A percentile compares a stretch with the other conserved stretches of the same genome.
These are phyloP conservation scores for Cinnamomum chago DNA, from an alignment of 164 flowering plant genomes.

Conservation along the genomic window DNA sequence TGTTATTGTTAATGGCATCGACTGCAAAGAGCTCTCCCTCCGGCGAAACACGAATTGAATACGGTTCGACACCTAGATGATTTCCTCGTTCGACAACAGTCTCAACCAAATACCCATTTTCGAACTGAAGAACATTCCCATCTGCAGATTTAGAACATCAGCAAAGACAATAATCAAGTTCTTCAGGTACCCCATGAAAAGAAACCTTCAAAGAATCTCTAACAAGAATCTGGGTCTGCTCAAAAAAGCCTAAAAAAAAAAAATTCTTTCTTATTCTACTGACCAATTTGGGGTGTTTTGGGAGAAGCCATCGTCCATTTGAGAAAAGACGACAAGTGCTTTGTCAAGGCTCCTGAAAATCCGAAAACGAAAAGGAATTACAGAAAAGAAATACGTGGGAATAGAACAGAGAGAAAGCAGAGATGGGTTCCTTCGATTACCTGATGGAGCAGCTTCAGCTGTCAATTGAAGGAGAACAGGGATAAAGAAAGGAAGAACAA, in stretches of 20 bases:
- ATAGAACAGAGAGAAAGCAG: background rate
- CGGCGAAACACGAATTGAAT: conserved; percentile 68
- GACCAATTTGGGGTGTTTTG: conserved; percentile 66
- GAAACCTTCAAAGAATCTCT: conserved; percentile 4
- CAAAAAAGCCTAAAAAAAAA: background rate
- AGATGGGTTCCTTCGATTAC: conserved; percentile 18
- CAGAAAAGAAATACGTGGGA: background rate
- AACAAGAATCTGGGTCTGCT: conserved; percentile 14
- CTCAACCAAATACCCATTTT: conserved; percentile 90
- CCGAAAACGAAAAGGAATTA: background rate
- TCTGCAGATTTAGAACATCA: conserved; percentile 35
- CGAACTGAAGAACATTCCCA: conserved; percentile 80
- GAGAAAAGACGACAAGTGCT: conserved; percentile 65
- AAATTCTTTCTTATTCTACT: background rate
- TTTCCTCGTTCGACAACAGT: conserved; percentile 83
- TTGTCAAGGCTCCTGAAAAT: conserved; percentile 62
- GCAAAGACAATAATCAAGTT: background rate
- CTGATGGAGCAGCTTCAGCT: conserved; percentile 78
- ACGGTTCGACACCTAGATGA: conserved; percentile 86
- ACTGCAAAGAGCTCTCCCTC: conserved; percentile 96
- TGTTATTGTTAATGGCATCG: conserved; percentile 79
- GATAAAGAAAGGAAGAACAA: conserved; percentile 28
- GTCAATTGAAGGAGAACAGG: conserved; percentile 31
- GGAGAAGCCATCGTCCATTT: conserved; percentile 81
- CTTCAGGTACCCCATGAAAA: conserved; percentile 3